phyloP scores from a whole-genome alignment of 768 basidiomycete genomes.

The Amanita jacksonii region DNA sequence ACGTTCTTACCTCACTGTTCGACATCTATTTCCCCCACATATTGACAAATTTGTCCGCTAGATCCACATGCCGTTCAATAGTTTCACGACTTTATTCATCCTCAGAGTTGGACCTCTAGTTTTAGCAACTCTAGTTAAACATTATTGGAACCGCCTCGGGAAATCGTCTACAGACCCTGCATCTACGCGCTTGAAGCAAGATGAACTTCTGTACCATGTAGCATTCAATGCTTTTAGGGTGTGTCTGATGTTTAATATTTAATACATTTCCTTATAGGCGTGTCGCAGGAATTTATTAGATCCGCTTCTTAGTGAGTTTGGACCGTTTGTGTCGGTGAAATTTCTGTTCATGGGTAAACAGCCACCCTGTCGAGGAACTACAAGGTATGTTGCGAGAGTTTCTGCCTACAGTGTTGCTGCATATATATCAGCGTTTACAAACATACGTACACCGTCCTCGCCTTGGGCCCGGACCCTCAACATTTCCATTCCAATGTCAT shows the following conservation, averaged over 20 bases:
- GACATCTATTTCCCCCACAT: no score
- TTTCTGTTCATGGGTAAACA: slow-evolving; percentile 18
- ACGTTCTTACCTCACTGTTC: no score
- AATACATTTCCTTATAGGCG: background rate
- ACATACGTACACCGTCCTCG: slow-evolving; percentile 75
- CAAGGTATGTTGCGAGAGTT: slow-evolving; percentile 33
- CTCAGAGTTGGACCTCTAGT: slow-evolving; percentile 63
- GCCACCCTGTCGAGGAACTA: slow-evolving; percentile 79
- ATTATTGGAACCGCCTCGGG: slow-evolving; percentile 66
- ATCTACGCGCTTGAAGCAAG: slow-evolving; percentile 44
- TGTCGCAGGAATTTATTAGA: slow-evolving; percentile 56
- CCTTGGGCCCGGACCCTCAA: slow-evolving; percentile 74
- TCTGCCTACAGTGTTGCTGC: background rate
- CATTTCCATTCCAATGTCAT: slow-evolving; percentile 61
- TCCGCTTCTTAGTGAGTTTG: slow-evolving; percentile 53
- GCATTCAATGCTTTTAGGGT: slow-evolving; percentile 72
- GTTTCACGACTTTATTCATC: slow-evolving; percentile 53
- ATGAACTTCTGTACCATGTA: slow-evolving; percentile 77
- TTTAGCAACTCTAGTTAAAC: slow-evolving; percentile 72
- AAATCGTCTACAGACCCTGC: slow-evolving; percentile 28
- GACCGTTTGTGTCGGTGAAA: background rate
- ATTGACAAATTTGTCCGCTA: no score
- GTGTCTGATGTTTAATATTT: slow-evolving; percentile 11
- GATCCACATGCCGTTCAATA: slow-evolving; percentile 37
- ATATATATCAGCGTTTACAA: slow-evolving; percentile 48